Evolutionary conservation across 1,139 yeast species (phyloP).

Genomic region (Candida sp.): DNA sequence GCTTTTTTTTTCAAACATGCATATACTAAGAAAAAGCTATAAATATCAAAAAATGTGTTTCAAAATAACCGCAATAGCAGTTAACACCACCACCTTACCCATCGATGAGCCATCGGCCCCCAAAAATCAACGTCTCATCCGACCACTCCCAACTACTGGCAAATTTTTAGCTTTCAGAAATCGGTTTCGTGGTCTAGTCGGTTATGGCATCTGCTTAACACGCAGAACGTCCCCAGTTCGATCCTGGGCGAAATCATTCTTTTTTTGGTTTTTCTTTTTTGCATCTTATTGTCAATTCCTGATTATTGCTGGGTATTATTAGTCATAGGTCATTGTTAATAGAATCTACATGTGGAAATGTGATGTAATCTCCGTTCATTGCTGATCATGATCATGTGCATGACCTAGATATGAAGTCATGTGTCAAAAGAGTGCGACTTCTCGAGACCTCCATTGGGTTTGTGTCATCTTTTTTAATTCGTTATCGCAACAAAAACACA

Average conservation of each 20-base stretch:
- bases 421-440: neutral
- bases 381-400: neutral
- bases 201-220: constrained; percentile 99
- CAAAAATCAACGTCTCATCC: too few relatives aligned
- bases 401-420: neutral
- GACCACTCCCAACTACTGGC: too few relatives aligned
- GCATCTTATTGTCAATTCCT: neutral
- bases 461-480: neutral
- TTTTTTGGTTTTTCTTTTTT: constrained; percentile 9
- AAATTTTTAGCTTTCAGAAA: constrained; percentile 5
- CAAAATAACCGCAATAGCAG: too few relatives aligned
- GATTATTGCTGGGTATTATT: neutral
- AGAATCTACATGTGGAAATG: neutral
- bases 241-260: constrained; percentile 96
- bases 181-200: constrained; percentile 87
- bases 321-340: neutral
- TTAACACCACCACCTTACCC: too few relatives aligned
- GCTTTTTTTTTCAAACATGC: too few relatives aligned
- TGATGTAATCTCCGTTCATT: neutral
- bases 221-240: constrained; percentile 99
- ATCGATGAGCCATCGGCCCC: too few relatives aligned
- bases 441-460: neutral
- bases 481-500: neutral
- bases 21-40: too few relatives aligned
- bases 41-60: too few relatives aligned